A percentile compares a stretch with the other conserved stretches of the same genome.
Evolutionary conservation across 2,329 filamentous ascomycete species (phyloP).

Genomic region (Seiridium cupressi): DNA sequence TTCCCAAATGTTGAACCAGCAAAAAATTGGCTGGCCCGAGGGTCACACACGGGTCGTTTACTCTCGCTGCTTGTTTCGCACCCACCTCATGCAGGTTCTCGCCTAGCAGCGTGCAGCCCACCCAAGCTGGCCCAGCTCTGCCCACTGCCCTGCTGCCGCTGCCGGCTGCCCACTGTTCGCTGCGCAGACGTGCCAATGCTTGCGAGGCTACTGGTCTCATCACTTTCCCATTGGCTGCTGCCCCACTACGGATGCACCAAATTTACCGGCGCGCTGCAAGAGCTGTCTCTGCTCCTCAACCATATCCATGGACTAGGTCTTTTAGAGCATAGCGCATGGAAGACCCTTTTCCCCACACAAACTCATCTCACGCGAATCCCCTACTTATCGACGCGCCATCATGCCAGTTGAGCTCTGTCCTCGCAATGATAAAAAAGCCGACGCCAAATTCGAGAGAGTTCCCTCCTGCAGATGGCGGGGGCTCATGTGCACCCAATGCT

Average conservation of each 20-base stretch:
- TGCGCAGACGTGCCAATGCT: background rate
- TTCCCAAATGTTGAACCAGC: constrained; percentile 15
- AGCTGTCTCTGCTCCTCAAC: constrained; percentile 32
- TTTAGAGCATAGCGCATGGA: constrained; percentile 17
- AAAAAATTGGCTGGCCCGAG: constrained; percentile 12
- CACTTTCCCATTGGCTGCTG: background rate
- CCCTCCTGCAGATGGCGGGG: background rate
- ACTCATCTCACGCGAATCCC: constrained; percentile 8
- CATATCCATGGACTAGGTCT: constrained; percentile 36
- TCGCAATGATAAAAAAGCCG: background rate
- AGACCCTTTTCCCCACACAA: constrained; percentile 26
- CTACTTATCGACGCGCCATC: background rate
- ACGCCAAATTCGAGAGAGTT: background rate
- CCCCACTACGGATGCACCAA: background rate
- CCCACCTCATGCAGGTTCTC: constrained; percentile 8
- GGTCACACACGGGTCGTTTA: background rate
- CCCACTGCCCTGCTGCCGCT: background rate
- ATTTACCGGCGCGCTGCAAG: background rate
- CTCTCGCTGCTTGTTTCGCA: constrained; percentile 5
- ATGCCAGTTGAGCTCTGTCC: background rate
- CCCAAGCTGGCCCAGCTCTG: background rate
- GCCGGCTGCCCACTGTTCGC: background rate
- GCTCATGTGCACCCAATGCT: background rate
- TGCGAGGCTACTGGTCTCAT: background rate
- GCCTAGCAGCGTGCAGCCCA: background rate